phyloP scores from a whole-genome alignment of 1,284 basidiomycete genomes.

The Fomitiporia mediterranea region DNA sequence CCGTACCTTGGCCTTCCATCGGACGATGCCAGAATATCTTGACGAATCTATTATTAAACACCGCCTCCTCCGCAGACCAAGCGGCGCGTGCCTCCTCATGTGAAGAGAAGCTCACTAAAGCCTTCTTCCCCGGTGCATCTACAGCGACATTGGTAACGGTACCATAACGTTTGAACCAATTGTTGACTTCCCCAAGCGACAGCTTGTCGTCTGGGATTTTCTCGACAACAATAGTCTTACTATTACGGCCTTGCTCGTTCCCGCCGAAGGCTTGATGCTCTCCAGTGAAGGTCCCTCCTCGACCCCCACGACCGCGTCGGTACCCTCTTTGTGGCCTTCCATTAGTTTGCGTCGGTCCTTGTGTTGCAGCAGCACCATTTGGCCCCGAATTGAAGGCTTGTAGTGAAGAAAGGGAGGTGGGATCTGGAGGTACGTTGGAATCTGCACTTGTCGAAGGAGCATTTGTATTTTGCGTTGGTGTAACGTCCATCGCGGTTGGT shows the following conservation, averaged over 20 bases:
- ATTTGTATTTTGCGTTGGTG: neutral
- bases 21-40: constrained; percentile 93
- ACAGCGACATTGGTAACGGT: constrained; percentile 91
- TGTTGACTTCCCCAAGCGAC: constrained; percentile 73
- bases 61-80: constrained; percentile 89
- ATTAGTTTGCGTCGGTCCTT: neutral
- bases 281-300: constrained; percentile 46
- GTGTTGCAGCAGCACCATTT: neutral
- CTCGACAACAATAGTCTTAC: constrained; percentile 89
- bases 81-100: constrained; percentile 85
- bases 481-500: constrained; percentile 10
- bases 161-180: constrained; percentile 91
- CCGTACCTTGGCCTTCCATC: constrained; percentile 80
- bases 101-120: constrained; percentile 83
- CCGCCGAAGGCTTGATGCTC: constrained; percentile 62
- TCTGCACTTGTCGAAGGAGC: neutral
- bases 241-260: constrained; percentile 52
- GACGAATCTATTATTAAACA: constrained; percentile 92
- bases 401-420: neutral
- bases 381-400: neutral
- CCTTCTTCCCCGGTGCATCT: constrained; percentile 68
- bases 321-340: constrained; percentile 25
- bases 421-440: neutral
- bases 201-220: constrained; percentile 88
- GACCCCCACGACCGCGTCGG: constrained; percentile 38